Evolutionary conservation across 331 rosid species (phyloP).

Genomic region (Phaseolus coccineus): DNA sequence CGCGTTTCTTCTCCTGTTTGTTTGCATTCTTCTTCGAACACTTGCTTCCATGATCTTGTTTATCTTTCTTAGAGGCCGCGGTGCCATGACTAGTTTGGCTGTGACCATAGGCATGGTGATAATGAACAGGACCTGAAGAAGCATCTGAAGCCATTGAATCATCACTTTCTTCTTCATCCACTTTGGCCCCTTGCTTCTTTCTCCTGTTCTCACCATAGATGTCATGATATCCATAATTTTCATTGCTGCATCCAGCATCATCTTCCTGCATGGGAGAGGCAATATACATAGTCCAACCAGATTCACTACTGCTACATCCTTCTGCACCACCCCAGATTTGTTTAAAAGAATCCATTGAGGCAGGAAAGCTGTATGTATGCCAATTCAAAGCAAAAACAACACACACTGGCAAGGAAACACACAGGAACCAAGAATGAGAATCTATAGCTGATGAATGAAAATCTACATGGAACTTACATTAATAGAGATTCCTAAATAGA

Average conservation of each 20-base stretch:
- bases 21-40: conserved; percentile 56
- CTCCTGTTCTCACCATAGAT: conserved; percentile 40
- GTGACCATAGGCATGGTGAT: conserved; percentile 19
- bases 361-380: conserved; percentile 19
- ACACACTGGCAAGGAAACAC: conserved; percentile 17
- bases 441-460: conserved; percentile 39
- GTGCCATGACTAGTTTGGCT: conserved; percentile 43
- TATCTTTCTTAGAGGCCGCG: conserved; percentile 56
- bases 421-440: conserved; percentile 34
- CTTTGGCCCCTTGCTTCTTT: conserved; percentile 41
- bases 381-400: conserved; percentile 34
- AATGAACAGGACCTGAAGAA: conserved; percentile 71
- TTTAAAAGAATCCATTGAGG: conserved; percentile 59
- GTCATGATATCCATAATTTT: conserved; percentile 43
- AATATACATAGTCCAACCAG: conserved; percentile 90
- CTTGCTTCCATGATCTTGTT: conserved; percentile 55
- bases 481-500: conserved; percentile 26
- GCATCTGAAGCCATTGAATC: conserved; percentile 92
- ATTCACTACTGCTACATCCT: conserved; percentile 89
- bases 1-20: conserved; percentile 71
- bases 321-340: conserved; percentile 59
- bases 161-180: conserved; percentile 66
- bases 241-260: conserved; percentile 60
- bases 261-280: conserved; percentile 75
- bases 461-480: conserved; percentile 35